Conservation (phyloP, 1,284 basidiomycete species). For the Cutaneotrichosporon sp. region DNA sequence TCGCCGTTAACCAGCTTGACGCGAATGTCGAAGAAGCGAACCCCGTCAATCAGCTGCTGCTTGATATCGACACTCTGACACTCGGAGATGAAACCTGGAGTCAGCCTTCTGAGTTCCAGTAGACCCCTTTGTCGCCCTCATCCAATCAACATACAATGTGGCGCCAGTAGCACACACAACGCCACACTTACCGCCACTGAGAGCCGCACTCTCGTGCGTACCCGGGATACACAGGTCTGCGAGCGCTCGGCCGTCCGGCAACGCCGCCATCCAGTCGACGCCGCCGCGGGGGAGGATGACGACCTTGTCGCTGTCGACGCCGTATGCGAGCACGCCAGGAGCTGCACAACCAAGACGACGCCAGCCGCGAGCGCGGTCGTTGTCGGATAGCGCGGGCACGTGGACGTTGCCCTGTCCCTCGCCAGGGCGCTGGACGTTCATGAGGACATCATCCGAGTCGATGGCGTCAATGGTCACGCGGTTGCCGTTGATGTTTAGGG, state of each 20-base stretch:
- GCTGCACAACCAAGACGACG: slow-evolving; percentile 13
- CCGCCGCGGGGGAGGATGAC: slow-evolving; percentile 17
- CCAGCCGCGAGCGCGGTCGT: slow-evolving; percentile 22
- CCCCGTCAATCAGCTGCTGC: slow-evolving; percentile 56
- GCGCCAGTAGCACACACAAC: not conserved
- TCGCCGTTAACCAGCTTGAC: slow-evolving; percentile 65
- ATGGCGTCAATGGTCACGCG: slow-evolving; percentile 11
- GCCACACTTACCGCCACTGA: slow-evolving; percentile 17
- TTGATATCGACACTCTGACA: slow-evolving; percentile 48
- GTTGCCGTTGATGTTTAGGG: slow-evolving; percentile 21
- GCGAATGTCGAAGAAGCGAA: slow-evolving; percentile 77
- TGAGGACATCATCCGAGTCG: slow-evolving; percentile 11
- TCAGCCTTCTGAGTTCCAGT: not conserved
- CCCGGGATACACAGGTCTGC: slow-evolving; percentile 24
- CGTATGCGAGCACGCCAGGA: slow-evolving; percentile 18
- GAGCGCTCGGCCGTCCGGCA: slow-evolving; percentile 24
- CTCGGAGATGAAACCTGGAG: slow-evolving; percentile 39
- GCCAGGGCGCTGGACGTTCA: slow-evolving; percentile 16
- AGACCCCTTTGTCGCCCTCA: not conserved
- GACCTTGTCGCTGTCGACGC: slow-evolving; percentile 20
- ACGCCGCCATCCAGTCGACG: slow-evolving; percentile 15
- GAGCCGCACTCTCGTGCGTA: slow-evolving; percentile 21
- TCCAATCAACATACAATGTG: not conserved
- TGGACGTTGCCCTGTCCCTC: slow-evolving; percentile 12
- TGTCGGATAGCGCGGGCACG: slow-evolving; percentile 11